A percentile compares a stretch with the other conserved stretches of the same genome.
phyloP scores from a whole-genome alignment of 2,329 filamentous ascomycete species.

The Pseudomassariella vexata region DNA sequence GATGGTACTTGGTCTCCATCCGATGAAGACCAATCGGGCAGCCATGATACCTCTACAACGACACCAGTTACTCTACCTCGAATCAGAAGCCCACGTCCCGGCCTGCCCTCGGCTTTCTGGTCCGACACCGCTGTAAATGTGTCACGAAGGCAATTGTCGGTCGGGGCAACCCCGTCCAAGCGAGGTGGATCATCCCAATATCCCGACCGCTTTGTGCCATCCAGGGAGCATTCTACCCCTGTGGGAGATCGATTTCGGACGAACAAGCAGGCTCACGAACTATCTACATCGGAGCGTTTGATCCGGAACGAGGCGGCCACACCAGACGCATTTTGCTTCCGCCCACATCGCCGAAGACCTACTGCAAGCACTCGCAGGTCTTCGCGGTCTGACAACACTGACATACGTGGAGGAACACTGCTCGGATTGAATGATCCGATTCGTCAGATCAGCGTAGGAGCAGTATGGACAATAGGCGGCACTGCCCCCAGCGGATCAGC shows the following conservation, averaged over 20 bases:
- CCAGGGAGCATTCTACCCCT: slow-evolving; percentile 28
- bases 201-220: slow-evolving; percentile 47
- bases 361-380: slow-evolving; percentile 14
- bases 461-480: slow-evolving; percentile 76
- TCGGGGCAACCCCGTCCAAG: neutral
- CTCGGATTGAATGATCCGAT: slow-evolving; percentile 10
- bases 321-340: slow-evolving; percentile 36
- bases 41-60: neutral
- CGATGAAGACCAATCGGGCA: too few relatives aligned
- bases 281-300: slow-evolving; percentile 38
- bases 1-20: too few relatives aligned
- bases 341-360: slow-evolving; percentile 21
- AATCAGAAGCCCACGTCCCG: neutral
- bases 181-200: neutral
- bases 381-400: slow-evolving; percentile 22
- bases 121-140: slow-evolving; percentile 2
- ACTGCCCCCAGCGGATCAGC: slow-evolving; percentile 49
- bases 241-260: slow-evolving; percentile 39
- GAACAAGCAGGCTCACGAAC: slow-evolving; percentile 33
- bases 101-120: slow-evolving; percentile 3
- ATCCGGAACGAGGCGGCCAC: slow-evolving; percentile 34
- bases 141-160: neutral
- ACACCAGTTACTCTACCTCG: slow-evolving; percentile 2
- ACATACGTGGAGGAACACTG: slow-evolving; percentile 20
- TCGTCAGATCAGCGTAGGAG: slow-evolving; percentile 51